phyloP scores from a whole-genome alignment of 169 alveolate species.

The Besnoitia besnoiti region DNA sequence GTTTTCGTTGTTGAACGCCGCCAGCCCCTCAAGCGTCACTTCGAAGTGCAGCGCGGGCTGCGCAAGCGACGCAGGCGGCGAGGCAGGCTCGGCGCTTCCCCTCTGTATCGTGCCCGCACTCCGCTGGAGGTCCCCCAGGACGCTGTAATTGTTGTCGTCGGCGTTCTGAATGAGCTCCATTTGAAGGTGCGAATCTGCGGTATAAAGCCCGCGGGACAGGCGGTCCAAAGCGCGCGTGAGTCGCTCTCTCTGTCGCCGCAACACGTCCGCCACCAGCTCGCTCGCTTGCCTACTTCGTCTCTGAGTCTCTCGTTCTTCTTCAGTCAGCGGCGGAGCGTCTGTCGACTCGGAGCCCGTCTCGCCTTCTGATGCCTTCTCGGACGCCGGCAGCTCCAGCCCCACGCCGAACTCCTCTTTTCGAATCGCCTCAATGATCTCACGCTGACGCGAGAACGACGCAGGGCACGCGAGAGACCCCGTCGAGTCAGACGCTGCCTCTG shows the following conservation, averaged over 20 bases:
- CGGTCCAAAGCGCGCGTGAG: conserved; percentile 67
- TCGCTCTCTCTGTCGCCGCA: conserved; percentile 65
- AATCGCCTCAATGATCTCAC: neutral
- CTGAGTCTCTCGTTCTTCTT: neutral
- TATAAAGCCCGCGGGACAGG: conserved; percentile 58
- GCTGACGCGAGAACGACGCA: neutral
- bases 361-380: neutral
- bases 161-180: conserved; percentile 79
- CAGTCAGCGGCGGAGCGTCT: neutral
- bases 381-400: neutral
- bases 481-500: neutral
- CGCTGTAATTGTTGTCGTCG: conserved; percentile 70
- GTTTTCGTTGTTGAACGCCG: conserved; percentile 72
- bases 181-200: conserved; percentile 60
- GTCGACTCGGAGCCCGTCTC: neutral
- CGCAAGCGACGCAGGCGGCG: neutral
- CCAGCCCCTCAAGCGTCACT: conserved; percentile 64
- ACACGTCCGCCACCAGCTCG: conserved; percentile 24
- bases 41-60: conserved; percentile 71
- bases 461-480: neutral
- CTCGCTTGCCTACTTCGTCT: neutral
- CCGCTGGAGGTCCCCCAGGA: neutral
- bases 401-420: conserved; percentile 14
- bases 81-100: neutral
- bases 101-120: neutral